A percentile compares a stretch with the other conserved stretches of the same genome.
phyloP scores from a whole-genome alignment of 2,329 filamentous ascomycete species.

The Alternaria conjuncta region DNA sequence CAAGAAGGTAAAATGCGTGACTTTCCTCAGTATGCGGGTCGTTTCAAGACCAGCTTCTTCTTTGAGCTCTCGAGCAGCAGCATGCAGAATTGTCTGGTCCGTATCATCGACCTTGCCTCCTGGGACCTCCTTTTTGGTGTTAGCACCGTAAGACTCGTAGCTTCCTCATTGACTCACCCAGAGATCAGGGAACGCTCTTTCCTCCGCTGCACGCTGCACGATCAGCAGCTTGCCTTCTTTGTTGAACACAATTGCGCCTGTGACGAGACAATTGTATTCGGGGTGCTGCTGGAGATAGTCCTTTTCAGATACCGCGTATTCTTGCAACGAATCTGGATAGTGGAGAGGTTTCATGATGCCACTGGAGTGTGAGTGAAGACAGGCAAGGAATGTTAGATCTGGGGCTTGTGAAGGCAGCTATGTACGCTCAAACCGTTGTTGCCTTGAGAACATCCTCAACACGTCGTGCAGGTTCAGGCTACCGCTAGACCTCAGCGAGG shows the following conservation, averaged over 20 bases:
- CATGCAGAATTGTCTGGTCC: slow-evolving; percentile 58
- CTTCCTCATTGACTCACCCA: slow-evolving; percentile 34
- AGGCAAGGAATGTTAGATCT: not conserved
- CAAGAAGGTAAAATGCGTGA: slow-evolving; percentile 45
- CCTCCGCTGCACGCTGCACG: slow-evolving; percentile 45
- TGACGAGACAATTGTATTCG: slow-evolving; percentile 35
- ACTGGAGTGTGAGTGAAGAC: not conserved
- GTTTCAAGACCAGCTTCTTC: slow-evolving; percentile 61
- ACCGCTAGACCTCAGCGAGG: not conserved
- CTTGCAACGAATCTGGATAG: slow-evolving; percentile 30
- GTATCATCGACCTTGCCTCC: slow-evolving; percentile 57
- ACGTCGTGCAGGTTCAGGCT: not conserved
- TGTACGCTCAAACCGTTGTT: not conserved
- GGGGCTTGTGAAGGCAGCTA: not conserved
- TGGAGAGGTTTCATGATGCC: slow-evolving; percentile 16
- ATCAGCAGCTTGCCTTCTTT: slow-evolving; percentile 40
- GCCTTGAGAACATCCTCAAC: slow-evolving; percentile 2
- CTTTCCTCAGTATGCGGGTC: slow-evolving; percentile 51
- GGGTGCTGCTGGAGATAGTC: slow-evolving; percentile 36
- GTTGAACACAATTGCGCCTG: slow-evolving; percentile 44
- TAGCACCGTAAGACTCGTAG: not conserved
- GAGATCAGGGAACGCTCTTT: slow-evolving; percentile 41
- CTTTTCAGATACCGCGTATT: slow-evolving; percentile 37
- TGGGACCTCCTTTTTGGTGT: slow-evolving; percentile 55
- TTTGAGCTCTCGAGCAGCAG: slow-evolving; percentile 57